Evolutionary conservation across 257 asterid species (phyloP).

Genomic region (Solanum pimpinellifolium): DNA sequence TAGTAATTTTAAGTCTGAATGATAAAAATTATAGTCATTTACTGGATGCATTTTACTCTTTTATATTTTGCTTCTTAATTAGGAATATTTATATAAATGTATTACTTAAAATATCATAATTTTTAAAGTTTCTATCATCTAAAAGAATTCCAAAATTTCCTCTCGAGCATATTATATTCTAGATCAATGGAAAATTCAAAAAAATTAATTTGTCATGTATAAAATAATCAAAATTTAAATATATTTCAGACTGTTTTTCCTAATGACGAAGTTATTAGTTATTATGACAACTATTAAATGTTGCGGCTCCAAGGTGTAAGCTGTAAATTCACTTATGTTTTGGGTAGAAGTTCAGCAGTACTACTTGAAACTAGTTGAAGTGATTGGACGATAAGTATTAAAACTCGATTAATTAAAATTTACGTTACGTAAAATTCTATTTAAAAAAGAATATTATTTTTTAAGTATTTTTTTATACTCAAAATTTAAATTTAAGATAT

Average conservation of each 20-base stretch:
- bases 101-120: no score
- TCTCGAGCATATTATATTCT: no score
- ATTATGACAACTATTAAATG: neutral
- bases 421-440: rapidly evolving
- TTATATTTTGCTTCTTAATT: neutral
- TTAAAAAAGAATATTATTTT: no score
- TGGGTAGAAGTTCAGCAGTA: neutral
- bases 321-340: neutral
- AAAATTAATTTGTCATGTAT: no score
- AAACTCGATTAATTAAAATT: no score
- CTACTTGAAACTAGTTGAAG: neutral
- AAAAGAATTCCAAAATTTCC: no score
- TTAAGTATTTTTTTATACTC: rapidly evolving
- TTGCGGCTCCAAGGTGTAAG: neutral
- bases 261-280: no score
- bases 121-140: no score
- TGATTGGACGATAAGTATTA: neutral
- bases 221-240: no score
- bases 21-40: neutral
- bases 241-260: no score
- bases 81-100: rapidly evolving
- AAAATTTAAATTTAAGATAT: rapidly evolving
- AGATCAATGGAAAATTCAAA: no score
- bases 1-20: no score
- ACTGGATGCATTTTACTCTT: neutral